Evolutionary conservation across 139 green algal genomes (phyloP).

Genomic region (Axilococcus clingmanii): DNA sequence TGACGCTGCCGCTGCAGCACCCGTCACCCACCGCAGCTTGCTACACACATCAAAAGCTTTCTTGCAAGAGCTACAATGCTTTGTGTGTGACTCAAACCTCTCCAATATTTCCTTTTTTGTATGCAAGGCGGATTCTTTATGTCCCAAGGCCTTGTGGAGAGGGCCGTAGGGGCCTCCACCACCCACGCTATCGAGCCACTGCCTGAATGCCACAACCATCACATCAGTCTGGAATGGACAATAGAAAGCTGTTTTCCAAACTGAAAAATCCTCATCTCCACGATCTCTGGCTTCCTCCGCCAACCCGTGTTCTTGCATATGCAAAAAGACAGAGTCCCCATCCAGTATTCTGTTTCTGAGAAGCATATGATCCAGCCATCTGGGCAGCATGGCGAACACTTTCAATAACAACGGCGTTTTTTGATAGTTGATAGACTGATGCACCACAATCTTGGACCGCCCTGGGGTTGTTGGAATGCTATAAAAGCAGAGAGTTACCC

Average conservation of each 20-base stretch:
- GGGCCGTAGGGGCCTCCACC: constrained; percentile 6
- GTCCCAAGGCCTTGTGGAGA: neutral
- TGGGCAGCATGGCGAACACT: too few relatives aligned
- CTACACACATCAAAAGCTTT: neutral
- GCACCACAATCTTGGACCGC: too few relatives aligned
- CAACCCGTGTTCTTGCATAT: constrained; percentile 4
- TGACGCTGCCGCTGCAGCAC: too few relatives aligned
- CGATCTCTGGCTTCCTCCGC: too few relatives aligned
- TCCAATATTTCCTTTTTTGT: neutral
- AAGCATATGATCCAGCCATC: constrained; percentile 5
- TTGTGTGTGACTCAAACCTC: constrained; percentile 4
- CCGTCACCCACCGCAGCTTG: neutral
- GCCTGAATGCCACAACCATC: constrained; percentile 3
- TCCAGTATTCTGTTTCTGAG: constrained; percentile 1
- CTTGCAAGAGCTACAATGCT: constrained; percentile 1
- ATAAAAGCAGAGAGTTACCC: too few relatives aligned
- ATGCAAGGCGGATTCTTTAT: too few relatives aligned
- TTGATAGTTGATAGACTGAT: too few relatives aligned
- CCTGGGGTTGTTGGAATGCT: too few relatives aligned
- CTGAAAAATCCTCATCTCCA: too few relatives aligned
- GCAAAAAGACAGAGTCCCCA: constrained; percentile 5
- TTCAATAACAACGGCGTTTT: too few relatives aligned
- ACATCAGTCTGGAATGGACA: constrained; percentile 4
- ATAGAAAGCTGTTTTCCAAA: too few relatives aligned
- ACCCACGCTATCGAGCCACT: constrained; percentile 13